Evolutionary conservation across 2,329 filamentous ascomycete genomes (phyloP).

Genomic region (Calonectria pteridis): DNA sequence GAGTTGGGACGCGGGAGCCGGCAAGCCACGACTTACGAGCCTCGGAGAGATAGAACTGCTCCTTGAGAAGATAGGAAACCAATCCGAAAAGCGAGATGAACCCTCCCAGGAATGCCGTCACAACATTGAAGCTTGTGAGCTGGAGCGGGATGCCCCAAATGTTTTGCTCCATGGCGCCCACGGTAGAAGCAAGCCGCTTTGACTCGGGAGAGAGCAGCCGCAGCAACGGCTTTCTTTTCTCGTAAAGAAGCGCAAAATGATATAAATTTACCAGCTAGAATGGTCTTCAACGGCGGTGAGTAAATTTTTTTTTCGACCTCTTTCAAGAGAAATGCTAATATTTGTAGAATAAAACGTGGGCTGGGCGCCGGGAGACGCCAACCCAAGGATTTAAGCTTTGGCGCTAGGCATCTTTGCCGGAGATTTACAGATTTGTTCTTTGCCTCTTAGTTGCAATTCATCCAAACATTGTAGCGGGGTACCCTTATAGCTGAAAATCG

Average conservation of each 20-base stretch:
- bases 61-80: slow-evolving; percentile 90
- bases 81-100: slow-evolving; percentile 93
- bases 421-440: background rate
- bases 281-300: background rate
- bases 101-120: slow-evolving; percentile 83
- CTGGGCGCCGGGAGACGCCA: background rate
- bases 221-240: background rate
- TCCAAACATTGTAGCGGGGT: background rate
- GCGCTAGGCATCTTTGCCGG: background rate
- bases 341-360: background rate
- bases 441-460: background rate
- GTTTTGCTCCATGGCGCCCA: slow-evolving; percentile 29
- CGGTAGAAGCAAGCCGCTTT: background rate
- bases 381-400: background rate
- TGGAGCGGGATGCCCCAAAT: slow-evolving; percentile 61
- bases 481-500: background rate
- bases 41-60: slow-evolving; percentile 92
- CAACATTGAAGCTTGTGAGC: slow-evolving; percentile 85
- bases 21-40: slow-evolving; percentile 72
- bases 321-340: background rate
- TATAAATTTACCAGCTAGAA: no score
- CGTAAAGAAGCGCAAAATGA: background rate
- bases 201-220: background rate
- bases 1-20: background rate
- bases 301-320: background rate